A percentile compares a stretch with the other conserved stretches of the same genome.
phyloP scores from a whole-genome alignment of 2,329 filamentous ascomycete species.

The Ascochyta viciae-villosae region DNA sequence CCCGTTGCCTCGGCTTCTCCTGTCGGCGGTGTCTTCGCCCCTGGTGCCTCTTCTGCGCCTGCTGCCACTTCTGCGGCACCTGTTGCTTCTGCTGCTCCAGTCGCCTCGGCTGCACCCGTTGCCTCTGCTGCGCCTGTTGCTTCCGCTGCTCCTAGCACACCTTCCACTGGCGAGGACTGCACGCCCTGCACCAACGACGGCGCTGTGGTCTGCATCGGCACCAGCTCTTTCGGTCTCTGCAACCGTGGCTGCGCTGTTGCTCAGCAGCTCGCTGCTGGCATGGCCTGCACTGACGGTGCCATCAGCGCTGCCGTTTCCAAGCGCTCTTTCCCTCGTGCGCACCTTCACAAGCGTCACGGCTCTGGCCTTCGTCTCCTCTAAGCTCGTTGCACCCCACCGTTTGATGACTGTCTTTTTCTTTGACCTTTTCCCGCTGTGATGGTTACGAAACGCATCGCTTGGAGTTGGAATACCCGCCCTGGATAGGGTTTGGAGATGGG shows the following conservation, averaged over 20 bases:
- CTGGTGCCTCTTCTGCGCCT: slow-evolving; percentile 41
- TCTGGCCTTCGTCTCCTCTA: slow-evolving; percentile 30
- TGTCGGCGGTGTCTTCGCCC: slow-evolving; percentile 16
- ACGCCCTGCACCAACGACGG: slow-evolving; percentile 51
- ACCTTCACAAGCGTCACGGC: slow-evolving; percentile 40
- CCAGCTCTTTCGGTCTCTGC: slow-evolving; percentile 54
- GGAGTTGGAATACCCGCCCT: slow-evolving; percentile 31
- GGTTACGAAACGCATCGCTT: slow-evolving; percentile 27
- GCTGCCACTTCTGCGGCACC: slow-evolving; percentile 1
- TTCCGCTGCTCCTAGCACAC: slow-evolving; percentile 9
- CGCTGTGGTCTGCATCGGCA: slow-evolving; percentile 54
- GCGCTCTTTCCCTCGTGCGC: slow-evolving; percentile 36
- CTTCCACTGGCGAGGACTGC: slow-evolving; percentile 25
- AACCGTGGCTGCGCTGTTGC: slow-evolving; percentile 52
- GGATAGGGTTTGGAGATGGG: slow-evolving; percentile 19
- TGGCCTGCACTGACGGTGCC: slow-evolving; percentile 48
- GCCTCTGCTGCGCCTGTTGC: slow-evolving; percentile 19
- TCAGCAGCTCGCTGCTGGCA: slow-evolving; percentile 52
- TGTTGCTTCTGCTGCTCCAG: slow-evolving; percentile 7
- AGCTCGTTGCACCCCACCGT: slow-evolving; percentile 11
- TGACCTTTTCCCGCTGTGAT: slow-evolving; percentile 15
- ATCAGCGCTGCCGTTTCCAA: slow-evolving; percentile 23
- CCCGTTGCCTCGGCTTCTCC: slow-evolving; percentile 16
- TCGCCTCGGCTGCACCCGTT: slow-evolving; percentile 18
- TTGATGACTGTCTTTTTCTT: slow-evolving; percentile 4